Percentiles rank a stretch among this genome's conserved stretches.
Conservation (phyloP, 2,329 filamentous ascomycete species). For the Cercospora nicotianae region DNA sequence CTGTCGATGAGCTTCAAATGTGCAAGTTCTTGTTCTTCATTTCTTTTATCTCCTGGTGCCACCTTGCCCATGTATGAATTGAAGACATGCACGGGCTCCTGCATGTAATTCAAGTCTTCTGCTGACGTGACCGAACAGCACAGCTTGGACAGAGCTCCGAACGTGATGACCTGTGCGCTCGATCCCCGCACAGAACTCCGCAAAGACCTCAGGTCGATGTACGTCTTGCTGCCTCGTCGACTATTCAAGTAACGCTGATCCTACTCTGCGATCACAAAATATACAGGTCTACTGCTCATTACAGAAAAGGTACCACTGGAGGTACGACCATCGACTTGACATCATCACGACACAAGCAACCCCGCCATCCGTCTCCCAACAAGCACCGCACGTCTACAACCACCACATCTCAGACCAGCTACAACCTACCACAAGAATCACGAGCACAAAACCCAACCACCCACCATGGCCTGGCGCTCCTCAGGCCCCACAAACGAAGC, state of each 20-base stretch:
- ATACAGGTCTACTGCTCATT: no score
- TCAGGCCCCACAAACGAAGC: constrained; percentile 72
- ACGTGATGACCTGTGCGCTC: neutral
- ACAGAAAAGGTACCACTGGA: no score
- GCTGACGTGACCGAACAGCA: neutral
- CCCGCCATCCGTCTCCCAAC: neutral
- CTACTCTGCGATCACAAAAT: no score
- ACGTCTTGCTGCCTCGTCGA: neutral
- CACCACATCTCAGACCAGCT: neutral
- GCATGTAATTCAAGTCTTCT: neutral
- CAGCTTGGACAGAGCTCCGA: neutral
- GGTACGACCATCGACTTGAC: neutral
- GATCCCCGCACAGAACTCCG: neutral
- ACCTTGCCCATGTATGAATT: neutral
- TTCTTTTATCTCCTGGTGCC: neutral
- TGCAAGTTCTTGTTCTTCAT: neutral
- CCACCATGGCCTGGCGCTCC: constrained; percentile 85
- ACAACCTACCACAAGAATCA: neutral
- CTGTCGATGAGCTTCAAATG: neutral
- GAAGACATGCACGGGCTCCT: neutral
- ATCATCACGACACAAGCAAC: neutral
- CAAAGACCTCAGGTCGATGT: neutral
- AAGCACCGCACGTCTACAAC: neutral
- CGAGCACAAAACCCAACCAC: neutral
- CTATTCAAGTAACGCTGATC: no score